These are phyloP conservation scores for Zasmidium cellare DNA, from an alignment of 2,329 filamentous ascomycete species.

Conservation along the genomic window DNA sequence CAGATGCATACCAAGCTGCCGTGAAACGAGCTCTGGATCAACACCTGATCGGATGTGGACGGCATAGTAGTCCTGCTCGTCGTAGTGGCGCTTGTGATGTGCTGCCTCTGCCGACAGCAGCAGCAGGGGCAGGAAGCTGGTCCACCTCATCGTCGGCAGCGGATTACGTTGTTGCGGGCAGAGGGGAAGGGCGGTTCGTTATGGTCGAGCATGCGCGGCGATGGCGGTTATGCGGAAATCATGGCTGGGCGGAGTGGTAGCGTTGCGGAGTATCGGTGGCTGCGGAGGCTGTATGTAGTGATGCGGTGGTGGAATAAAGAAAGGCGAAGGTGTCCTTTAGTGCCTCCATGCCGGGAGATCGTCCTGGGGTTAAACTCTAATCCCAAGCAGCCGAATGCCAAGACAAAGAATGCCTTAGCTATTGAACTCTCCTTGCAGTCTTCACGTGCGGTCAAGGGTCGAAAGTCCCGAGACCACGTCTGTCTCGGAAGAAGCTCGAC, in stretches of 20 bases:
- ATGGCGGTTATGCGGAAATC: background rate
- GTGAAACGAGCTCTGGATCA: constrained; percentile 69
- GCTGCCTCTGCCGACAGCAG: background rate
- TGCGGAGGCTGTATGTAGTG: too few relatives aligned
- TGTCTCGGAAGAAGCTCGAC: background rate
- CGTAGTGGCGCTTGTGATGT: constrained; percentile 51
- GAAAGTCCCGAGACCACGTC: background rate
- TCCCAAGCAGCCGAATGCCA: too few relatives aligned
- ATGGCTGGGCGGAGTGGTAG: background rate
- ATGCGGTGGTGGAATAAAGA: too few relatives aligned
- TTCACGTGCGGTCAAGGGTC: background rate
- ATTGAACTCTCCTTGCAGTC: background rate
- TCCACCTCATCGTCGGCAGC: constrained; percentile 8
- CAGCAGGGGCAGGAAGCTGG: constrained; percentile 5
- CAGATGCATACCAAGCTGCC: constrained; percentile 71
- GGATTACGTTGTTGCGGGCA: background rate
- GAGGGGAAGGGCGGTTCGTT: background rate
- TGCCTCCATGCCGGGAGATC: too few relatives aligned
- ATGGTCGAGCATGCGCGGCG: background rate
- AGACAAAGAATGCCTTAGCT: too few relatives aligned
- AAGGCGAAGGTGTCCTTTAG: too few relatives aligned
- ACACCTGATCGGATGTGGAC: constrained; percentile 72
- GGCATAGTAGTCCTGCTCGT: constrained; percentile 87
- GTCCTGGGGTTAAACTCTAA: too few relatives aligned
- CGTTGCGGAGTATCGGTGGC: too few relatives aligned